phyloP scores from a whole-genome alignment of 108 stramenopile species.

The Cylindrotheca fusiformis region DNA sequence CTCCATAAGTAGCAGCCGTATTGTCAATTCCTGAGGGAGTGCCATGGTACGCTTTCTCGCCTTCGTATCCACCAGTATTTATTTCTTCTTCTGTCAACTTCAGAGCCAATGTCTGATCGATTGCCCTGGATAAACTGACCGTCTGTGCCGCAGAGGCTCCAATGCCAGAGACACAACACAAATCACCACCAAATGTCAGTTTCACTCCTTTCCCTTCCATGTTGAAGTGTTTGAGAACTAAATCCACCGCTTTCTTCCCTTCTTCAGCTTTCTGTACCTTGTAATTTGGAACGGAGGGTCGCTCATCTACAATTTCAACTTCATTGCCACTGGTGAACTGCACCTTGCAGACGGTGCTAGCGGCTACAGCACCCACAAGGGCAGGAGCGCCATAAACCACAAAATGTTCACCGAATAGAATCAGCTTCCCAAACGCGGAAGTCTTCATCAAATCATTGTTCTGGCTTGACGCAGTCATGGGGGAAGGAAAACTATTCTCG shows the following conservation, averaged over 20 bases:
- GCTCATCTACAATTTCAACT: constrained; percentile 71
- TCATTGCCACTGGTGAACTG: constrained; percentile 38
- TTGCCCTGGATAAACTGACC: constrained; percentile 74
- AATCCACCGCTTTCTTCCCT: constrained; percentile 61
- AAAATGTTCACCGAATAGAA: constrained; percentile 89
- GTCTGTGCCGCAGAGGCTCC: constrained; percentile 85
- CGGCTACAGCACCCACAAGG: constrained; percentile 80
- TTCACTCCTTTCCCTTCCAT: constrained; percentile 30
- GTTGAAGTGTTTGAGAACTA: constrained; percentile 67
- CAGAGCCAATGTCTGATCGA: constrained; percentile 45
- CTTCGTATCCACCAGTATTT: constrained; percentile 88
- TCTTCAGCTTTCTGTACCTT: constrained; percentile 82
- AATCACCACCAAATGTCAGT: constrained; percentile 78
- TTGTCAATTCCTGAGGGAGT: constrained; percentile 91
- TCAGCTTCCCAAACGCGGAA: constrained; percentile 81
- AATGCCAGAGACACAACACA: constrained; percentile 78
- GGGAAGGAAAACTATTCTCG: no score
- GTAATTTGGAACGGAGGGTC: constrained; percentile 85
- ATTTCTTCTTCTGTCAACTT: constrained; percentile 76
- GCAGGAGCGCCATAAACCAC: constrained; percentile 86
- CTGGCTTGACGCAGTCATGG: no score
- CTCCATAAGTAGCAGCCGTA: constrained; percentile 88
- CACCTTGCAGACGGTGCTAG: constrained; percentile 70
- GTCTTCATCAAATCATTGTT: constrained; percentile 38
- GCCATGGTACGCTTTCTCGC: constrained; percentile 89